Base-by-base conservation (phyloP, 2,329 filamentous ascomycete species). In the Tolypocladium nubicola region DNA sequence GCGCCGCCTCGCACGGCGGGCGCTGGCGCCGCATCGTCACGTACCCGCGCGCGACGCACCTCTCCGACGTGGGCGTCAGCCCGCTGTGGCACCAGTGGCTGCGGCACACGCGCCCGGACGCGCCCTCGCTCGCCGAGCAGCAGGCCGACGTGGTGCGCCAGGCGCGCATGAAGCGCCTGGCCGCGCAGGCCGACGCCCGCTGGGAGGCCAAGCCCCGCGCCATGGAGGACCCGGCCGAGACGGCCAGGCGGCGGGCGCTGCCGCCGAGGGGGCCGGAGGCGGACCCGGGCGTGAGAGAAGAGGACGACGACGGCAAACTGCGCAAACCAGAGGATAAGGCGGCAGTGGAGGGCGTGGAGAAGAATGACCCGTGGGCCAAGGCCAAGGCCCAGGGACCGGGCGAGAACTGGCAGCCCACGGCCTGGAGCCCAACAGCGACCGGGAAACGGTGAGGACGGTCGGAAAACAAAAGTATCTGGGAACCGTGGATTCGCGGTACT, bases 41-140 rank as follows among this genome's bases (percentile, higher is more conserved):
- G 63, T 84, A 82, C 69, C 82, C 83, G 13, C 71, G 75, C 53
- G 73, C 73, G 49, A 77, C 78, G 3, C 81, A 82, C 67, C 74
- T 76, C 64, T 80, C 76, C 63, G 76, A 81, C 39, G 77, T 86
- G 56, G 71, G 71, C 57, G 82, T 87, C 59, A 73, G 79, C 55
- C 84, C 85, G 13, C 76, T 78, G 61, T 88, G 85, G 85, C 84
- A 87, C 70, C 84, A 87, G 65, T 88, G 85, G 85, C 75, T 88
- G 53, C 81, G 85, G 19, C 76, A 87, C 68, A 81, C 79, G 52
- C 80, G 85, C 23, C 60, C 66, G 2, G 67, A 77, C 0, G 74
- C 84, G 2, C 85, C 85, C 1, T 78, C 74, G 2, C 68, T 87
- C 13, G 69, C 71, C 1, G 85, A 88, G 68, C 83, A 86, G 68